phyloP scores from a whole-genome alignment of 768 basidiomycete species.

The Collybia mongolica region DNA sequence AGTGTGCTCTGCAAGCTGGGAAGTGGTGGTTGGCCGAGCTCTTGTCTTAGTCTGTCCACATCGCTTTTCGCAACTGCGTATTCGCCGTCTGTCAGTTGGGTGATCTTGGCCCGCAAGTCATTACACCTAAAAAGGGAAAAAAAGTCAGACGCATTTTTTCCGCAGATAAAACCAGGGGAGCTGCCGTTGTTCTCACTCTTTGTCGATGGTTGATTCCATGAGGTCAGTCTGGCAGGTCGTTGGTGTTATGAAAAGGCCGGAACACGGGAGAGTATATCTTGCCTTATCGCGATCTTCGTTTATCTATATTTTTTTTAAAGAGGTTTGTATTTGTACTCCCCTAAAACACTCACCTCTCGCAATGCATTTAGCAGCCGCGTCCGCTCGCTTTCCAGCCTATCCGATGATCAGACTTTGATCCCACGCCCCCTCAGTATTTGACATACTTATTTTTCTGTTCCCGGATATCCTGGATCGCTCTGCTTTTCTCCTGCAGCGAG shows the following conservation, averaged over 20 bases:
- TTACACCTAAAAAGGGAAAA: conserved; percentile 43
- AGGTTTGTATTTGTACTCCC: not conserved
- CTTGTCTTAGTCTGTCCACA: conserved; percentile 71
- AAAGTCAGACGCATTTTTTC: not conserved
- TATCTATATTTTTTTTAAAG: conserved; percentile 39
- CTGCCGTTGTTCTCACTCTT: conserved; percentile 51
- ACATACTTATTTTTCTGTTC: conserved; percentile 85
- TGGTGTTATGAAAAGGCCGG: conserved; percentile 4
- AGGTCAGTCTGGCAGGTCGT: conserved; percentile 55
- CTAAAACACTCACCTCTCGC: conserved; percentile 51
- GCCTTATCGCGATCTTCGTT: conserved; percentile 83
- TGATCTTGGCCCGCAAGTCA: conserved; percentile 69
- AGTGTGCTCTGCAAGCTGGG: conserved; percentile 71
- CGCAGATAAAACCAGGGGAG: not conserved
- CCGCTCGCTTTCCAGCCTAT: conserved; percentile 76
- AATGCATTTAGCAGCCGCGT: conserved; percentile 64
- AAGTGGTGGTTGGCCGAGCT: conserved; percentile 74
- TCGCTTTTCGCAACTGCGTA: conserved; percentile 73
- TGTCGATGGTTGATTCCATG: conserved; percentile 61
- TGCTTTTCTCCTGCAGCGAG: conserved; percentile 73
- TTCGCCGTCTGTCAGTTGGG: conserved; percentile 68
- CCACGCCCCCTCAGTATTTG: not conserved
- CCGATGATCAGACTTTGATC: not conserved
- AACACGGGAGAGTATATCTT: conserved; percentile 5
- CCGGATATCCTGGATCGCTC: conserved; percentile 74